Base-by-base conservation (phyloP, 2,329 filamentous ascomycete species). In the Alternaria sp. region DNA sequence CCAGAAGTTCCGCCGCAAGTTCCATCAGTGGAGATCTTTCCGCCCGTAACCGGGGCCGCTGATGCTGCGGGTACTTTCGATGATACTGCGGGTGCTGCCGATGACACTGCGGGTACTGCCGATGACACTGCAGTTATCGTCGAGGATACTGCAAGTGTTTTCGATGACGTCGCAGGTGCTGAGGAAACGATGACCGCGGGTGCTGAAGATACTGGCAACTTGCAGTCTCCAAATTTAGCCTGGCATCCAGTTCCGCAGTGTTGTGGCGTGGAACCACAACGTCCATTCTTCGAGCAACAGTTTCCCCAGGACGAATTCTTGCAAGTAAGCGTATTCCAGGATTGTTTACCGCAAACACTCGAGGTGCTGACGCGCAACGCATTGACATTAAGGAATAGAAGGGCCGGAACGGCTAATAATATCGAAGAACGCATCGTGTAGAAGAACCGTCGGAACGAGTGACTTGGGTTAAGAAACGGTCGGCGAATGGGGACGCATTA, bases 241-340 rank as follows among this genome's bases (percentile, higher is more conserved):
- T 67, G 63, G 33, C 75, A 79, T 8, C 71, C 72, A 11, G 65
- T 66, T 25, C 67, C 68, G 54, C 75, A 78, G 58, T 47, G n/a
- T 20, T 33, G 18, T 37, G 55, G 3, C 12, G 43, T 37, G 20
- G 44, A 47, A 25, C 55, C 55, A 37, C 55, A 58, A 47, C 43
- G 45, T 25, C 55, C 43, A 47, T 37, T 18, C 26, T 37, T 58
- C 10, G 55, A 58, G 44, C 55, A 58, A 47, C 55, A 58, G 20
- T 49, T 58, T 47, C 55, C 55, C 43, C 43, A 58, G 7, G 41
- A 25, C 20, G 43, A 47, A 33, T 26, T 26, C 45, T 49, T 58
- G 55, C 55, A 58, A 47, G 55, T 58, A 47, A 58, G 55, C 51
- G 51, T 58, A 6, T 47, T 58, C 55, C 43, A 58, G 7, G 55